Evolutionary conservation across 2,329 filamentous ascomycete species (phyloP).

Genomic region (Aspergillus nomiae): DNA sequence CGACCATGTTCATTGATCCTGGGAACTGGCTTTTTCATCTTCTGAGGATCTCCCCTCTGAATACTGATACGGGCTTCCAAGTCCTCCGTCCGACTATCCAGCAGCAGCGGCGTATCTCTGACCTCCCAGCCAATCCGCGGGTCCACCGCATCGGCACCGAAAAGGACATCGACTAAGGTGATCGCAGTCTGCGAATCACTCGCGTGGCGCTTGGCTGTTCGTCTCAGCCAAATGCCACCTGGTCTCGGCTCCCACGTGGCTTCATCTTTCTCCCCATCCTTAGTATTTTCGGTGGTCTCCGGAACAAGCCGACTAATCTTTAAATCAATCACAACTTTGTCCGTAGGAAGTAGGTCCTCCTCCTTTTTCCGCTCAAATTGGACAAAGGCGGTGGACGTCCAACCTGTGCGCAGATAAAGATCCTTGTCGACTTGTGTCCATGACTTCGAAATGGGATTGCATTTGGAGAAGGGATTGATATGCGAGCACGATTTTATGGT

Average conservation of each 20-base stretch:
- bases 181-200: slow-evolving; percentile 74
- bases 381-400: slow-evolving; percentile 76
- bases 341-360: slow-evolving; percentile 72
- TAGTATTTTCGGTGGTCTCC: slow-evolving; percentile 55
- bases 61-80: slow-evolving; percentile 77
- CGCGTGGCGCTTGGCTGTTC: slow-evolving; percentile 69
- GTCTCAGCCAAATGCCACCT: slow-evolving; percentile 79
- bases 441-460: slow-evolving; percentile 68
- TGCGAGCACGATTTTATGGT: slow-evolving; percentile 75
- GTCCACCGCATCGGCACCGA: slow-evolving; percentile 88
- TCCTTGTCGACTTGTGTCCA: slow-evolving; percentile 92
- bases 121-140: slow-evolving; percentile 84
- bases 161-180: slow-evolving; percentile 82
- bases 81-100: slow-evolving; percentile 63
- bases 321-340: slow-evolving; percentile 79
- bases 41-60: slow-evolving; percentile 67
- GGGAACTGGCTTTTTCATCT: slow-evolving; percentile 69
- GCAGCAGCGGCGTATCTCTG: slow-evolving; percentile 70
- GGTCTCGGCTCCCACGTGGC: slow-evolving; percentile 70
- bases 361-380: slow-evolving; percentile 83
- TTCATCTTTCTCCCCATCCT: slow-evolving; percentile 56
- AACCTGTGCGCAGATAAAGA: slow-evolving; percentile 73
- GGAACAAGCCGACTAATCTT: slow-evolving; percentile 74
- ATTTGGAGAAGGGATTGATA: slow-evolving; percentile 73
- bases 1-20: slow-evolving; percentile 84